These are phyloP conservation scores for Boletus rubroflammeus DNA, from an alignment of 768 basidiomycete genomes.

Conservation along the genomic window DNA sequence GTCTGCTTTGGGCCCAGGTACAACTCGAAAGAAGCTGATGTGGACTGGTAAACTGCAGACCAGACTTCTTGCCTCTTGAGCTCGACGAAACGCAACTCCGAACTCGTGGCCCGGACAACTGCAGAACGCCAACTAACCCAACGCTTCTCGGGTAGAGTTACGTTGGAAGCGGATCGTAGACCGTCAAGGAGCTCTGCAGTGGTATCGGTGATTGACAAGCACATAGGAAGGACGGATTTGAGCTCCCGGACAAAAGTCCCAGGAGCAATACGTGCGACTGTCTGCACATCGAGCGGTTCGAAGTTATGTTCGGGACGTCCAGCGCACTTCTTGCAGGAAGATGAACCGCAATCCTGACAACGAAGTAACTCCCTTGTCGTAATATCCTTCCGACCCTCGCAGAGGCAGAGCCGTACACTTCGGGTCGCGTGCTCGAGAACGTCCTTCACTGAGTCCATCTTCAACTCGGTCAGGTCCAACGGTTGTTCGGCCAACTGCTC, in stretches of 20 bases:
- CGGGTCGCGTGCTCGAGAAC: conserved; percentile 62
- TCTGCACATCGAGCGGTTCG: conserved; percentile 46
- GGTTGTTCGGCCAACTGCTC: conserved; percentile 59
- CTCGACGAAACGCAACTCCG: conserved; percentile 78
- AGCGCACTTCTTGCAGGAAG: conserved; percentile 82
- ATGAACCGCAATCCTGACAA: conserved; percentile 73
- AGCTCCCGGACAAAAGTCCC: conserved; percentile 70
- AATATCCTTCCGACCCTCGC: conserved; percentile 83
- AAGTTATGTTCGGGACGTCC: conserved; percentile 89
- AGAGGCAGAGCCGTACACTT: conserved; percentile 81
- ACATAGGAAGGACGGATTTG: conserved; percentile 86
- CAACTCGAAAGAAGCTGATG: conserved; percentile 69
- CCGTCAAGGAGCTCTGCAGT: conserved; percentile 49
- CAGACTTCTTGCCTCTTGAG: conserved; percentile 87
- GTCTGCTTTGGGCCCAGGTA: conserved; percentile 70
- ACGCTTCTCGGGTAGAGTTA: conserved; percentile 47
- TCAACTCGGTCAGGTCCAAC: conserved; percentile 63
- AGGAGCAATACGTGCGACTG: conserved; percentile 63
- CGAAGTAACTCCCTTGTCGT: conserved; percentile 61
- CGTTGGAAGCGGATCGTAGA: conserved; percentile 39
- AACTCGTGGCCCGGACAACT: conserved; percentile 52
- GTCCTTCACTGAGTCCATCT: conserved; percentile 43
- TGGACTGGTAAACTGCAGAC: conserved; percentile 75
- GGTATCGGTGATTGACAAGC: conserved; percentile 54
- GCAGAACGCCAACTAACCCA: conserved; percentile 73